Base-by-base conservation (phyloP, 2,329 filamentous ascomycete species). In the Knoxdaviesia proteae region DNA sequence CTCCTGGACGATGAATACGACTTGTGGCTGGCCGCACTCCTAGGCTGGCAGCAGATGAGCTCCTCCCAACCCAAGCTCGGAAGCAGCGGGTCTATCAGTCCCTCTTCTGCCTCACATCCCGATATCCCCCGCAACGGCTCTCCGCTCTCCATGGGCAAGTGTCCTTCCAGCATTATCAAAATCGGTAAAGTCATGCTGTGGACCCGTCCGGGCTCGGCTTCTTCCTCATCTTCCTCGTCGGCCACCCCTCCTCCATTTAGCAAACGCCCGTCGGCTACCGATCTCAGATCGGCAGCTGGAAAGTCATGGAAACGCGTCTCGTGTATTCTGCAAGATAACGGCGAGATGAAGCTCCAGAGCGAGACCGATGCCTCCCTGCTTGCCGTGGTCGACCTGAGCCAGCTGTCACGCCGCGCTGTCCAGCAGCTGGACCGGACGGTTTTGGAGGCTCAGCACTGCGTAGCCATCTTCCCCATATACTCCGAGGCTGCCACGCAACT, bases 401-500 rank as follows among this genome's bases (percentile, higher is more conserved):
- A 94, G 52, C 67, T 98, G 6, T 90, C 86, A 11, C 74, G 90
- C 43, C 90, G 81, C 56, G 84, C 88, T 6, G 78, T 98, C 42
- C 90, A 98, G 57, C 76, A 87, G 51, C 66, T 98, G 42, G 84
- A 96, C 57, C 75, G 77, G 42, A 93, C 87, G 5, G 88, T 98
- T 6, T 61, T 98, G 37, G 45, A 46, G 29, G 83, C 90, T 56
- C 84, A 94, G 46, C 90, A 83, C 54, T 96, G 87, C 61, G 82
- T 98, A 48, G 87, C 84, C 42, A 88, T 98, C 39, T 94, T 94
- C 54, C 88, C 90, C 10, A 87, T 88, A 48, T 96, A 98, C 58
- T 77, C 84, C 1, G 69, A 80, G 7, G 75, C 74, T 20, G 72
- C 83, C 1, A 80, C 74, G 3, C 71, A 80, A 11, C 66, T 88